Evolutionary conservation across 1,139 yeast species (phyloP).

Genomic region (Hansenula sp.): DNA sequence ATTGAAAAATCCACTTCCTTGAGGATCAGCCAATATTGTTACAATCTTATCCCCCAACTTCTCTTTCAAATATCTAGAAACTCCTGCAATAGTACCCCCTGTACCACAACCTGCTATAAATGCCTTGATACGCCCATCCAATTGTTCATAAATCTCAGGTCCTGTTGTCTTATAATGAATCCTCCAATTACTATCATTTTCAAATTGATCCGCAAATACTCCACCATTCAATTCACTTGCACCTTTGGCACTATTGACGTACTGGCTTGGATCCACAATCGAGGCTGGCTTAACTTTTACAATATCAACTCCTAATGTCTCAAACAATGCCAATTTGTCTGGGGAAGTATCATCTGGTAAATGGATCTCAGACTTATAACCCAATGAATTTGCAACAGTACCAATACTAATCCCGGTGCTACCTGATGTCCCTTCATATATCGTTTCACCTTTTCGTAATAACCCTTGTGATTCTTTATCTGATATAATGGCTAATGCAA

Average conservation of each 20-base stretch:
- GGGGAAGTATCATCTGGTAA: slow-evolving; percentile 92
- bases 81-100: slow-evolving; percentile 89
- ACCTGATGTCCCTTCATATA: slow-evolving; percentile 94
- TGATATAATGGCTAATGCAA: slow-evolving; percentile 79
- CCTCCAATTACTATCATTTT: slow-evolving; percentile 86
- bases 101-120: slow-evolving; percentile 76
- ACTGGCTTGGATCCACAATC: slow-evolving; percentile 89
- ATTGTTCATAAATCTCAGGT: slow-evolving; percentile 80
- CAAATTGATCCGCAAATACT: slow-evolving; percentile 93
- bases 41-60: slow-evolving; percentile 30
- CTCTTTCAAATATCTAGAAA: slow-evolving; percentile 66
- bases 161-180: slow-evolving; percentile 83
- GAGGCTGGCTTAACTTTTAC: slow-evolving; percentile 93
- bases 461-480: slow-evolving; percentile 60
- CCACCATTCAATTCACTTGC: slow-evolving; percentile 58
- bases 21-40: slow-evolving; percentile 85
- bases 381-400: slow-evolving; percentile 79
- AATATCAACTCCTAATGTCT: slow-evolving; percentile 77
- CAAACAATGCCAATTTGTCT: slow-evolving; percentile 72
- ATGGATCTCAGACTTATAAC: slow-evolving; percentile 87
- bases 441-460: slow-evolving; percentile 42
- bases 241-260: slow-evolving; percentile 80
- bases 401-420: slow-evolving; percentile 96
- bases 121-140: slow-evolving; percentile 59
- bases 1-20: slow-evolving; percentile 88